phyloP scores from a whole-genome alignment of 73 alveolate species.

The Symbiodinium pilosum region DNA sequence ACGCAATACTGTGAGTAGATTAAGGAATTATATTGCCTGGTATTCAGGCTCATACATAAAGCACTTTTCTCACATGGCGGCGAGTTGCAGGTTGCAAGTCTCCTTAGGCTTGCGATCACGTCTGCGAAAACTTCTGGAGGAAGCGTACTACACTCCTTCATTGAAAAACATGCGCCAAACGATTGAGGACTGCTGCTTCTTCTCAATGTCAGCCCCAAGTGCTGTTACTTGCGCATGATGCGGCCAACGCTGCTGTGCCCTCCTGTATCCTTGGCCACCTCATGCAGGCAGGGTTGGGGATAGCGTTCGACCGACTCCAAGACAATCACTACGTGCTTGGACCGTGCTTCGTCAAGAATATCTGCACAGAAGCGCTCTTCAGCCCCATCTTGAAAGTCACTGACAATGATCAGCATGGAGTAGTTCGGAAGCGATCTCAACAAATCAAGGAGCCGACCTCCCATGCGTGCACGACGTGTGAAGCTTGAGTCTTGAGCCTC shows the following conservation, averaged over 20 bases:
- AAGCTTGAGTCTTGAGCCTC: background rate
- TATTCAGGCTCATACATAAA: too few species aligned
- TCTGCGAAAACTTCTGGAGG: too few species aligned
- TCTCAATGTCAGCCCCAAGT: too few species aligned
- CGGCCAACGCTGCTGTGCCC: constrained; percentile 15
- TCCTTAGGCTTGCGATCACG: too few species aligned
- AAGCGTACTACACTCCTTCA: too few species aligned
- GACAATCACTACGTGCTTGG: background rate
- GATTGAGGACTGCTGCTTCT: too few species aligned
- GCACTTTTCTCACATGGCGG: too few species aligned
- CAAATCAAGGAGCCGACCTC: background rate
- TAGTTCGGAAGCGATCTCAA: background rate
- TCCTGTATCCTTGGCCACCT: background rate
- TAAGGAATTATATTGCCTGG: too few species aligned
- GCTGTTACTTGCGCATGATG: background rate
- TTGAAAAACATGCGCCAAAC: too few species aligned
- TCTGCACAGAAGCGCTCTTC: background rate
- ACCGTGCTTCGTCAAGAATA: background rate
- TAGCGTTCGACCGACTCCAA: background rate
- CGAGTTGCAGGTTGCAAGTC: too few species aligned
- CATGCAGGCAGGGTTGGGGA: background rate
- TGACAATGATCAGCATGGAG: background rate
- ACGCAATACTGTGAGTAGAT: too few species aligned
- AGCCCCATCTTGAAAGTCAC: background rate
- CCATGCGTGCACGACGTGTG: background rate